Conservation (phyloP, 2,329 filamentous ascomycete genomes). For the Aspergillus alliaceus region DNA sequence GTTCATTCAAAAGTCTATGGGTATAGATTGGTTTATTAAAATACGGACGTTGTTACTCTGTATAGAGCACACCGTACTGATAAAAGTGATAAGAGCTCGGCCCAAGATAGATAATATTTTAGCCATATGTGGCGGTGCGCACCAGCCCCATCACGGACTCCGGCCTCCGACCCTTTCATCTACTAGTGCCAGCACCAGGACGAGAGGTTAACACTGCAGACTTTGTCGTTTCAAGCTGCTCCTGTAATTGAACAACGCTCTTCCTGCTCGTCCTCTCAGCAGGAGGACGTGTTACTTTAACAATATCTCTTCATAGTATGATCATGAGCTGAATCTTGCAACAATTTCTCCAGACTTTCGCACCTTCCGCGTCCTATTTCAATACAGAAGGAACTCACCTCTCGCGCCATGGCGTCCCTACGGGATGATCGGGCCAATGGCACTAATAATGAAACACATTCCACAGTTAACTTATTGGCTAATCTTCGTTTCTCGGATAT, state of each 20-base stretch:
- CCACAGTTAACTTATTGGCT: slow-evolving; percentile 32
- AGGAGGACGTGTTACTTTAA: neutral
- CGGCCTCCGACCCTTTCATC: slow-evolving; percentile 13
- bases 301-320: too few species aligned
- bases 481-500: slow-evolving; percentile 60
- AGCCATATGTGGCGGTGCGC: slow-evolving; percentile 28
- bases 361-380: slow-evolving; percentile 6
- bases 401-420: slow-evolving; percentile 50
- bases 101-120: neutral
- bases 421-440: slow-evolving; percentile 55
- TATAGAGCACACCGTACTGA: too few species aligned
- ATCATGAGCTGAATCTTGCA: slow-evolving; percentile 33
- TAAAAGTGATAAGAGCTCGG: too few species aligned
- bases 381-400: neutral
- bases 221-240: slow-evolving; percentile 7
- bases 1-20: neutral
- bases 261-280: slow-evolving; percentile 6
- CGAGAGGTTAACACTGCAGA: slow-evolving; percentile 13
- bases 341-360: slow-evolving; percentile 18
- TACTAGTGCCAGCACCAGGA: slow-evolving; percentile 14
- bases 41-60: too few species aligned
- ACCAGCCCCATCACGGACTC: slow-evolving; percentile 20
- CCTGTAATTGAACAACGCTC: slow-evolving; percentile 11
- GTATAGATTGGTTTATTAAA: neutral
- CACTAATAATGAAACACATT: slow-evolving; percentile 45